phyloP scores from a whole-genome alignment of 768 basidiomycete species.

The Trametes maxima region DNA sequence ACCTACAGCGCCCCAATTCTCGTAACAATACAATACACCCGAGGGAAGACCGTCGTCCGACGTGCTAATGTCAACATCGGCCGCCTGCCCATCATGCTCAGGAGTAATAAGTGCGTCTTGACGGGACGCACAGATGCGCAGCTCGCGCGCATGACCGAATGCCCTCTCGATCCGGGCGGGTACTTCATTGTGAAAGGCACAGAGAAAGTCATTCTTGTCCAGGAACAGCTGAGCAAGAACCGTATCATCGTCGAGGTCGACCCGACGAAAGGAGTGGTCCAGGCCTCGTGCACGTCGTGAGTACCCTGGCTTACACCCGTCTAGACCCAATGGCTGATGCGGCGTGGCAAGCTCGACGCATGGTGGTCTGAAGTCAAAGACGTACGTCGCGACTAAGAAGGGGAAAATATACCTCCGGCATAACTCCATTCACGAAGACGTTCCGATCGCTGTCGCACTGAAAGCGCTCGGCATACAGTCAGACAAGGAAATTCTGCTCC shows the following conservation, averaged over 20 bases:
- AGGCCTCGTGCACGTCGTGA: slow-evolving; percentile 95
- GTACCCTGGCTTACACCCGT: slow-evolving; percentile 35
- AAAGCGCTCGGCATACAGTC: slow-evolving; percentile 97
- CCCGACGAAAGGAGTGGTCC: slow-evolving; percentile 83
- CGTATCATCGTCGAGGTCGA: slow-evolving; percentile 98
- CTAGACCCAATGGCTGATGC: slow-evolving; percentile 11
- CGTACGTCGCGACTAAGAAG: slow-evolving; percentile 95
- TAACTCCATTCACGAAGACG: slow-evolving; percentile 96
- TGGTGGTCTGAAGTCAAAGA: slow-evolving; percentile 91
- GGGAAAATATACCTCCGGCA: slow-evolving; percentile 94
- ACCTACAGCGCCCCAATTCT: slow-evolving; percentile 93
- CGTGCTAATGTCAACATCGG: slow-evolving; percentile 85
- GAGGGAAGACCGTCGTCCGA: slow-evolving; percentile 87
- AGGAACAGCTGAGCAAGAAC: slow-evolving; percentile 98
- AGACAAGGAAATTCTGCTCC: slow-evolving; percentile 94
- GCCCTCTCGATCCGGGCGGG: slow-evolving; percentile 98
- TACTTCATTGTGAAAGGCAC: slow-evolving; percentile 99
- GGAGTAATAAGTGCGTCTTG: slow-evolving; percentile 93
- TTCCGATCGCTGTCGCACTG: slow-evolving; percentile 93
- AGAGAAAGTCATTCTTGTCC: slow-evolving; percentile 98
- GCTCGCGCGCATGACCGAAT: slow-evolving; percentile 94
- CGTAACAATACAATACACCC: slow-evolving; percentile 93
- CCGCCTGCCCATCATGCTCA: slow-evolving; percentile 92
- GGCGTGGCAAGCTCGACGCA: slow-evolving; percentile 63
- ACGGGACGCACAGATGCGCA: slow-evolving; percentile 75